These are phyloP conservation scores for Cenchrus fungigraminus DNA, from an alignment of 176 grass and related monocot species.

Conservation along the genomic window DNA sequence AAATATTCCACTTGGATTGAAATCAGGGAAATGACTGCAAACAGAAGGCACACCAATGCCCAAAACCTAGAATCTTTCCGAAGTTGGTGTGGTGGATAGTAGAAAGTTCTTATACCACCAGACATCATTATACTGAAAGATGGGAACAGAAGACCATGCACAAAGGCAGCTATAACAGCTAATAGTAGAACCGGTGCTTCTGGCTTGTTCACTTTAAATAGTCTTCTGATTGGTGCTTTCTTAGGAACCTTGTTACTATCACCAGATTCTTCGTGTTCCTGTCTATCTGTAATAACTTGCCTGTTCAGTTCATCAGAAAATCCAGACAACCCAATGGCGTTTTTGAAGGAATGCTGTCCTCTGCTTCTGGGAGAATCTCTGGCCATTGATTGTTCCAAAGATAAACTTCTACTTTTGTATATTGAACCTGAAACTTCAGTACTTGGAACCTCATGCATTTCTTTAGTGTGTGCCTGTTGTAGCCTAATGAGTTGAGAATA, in stretches of 20 bases:
- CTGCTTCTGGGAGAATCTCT: slow-evolving; percentile 48
- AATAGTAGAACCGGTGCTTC: slow-evolving; percentile 66
- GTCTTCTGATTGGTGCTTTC: slow-evolving; percentile 46
- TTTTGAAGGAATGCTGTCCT: slow-evolving; percentile 38
- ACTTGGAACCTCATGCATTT: slow-evolving; percentile 8
- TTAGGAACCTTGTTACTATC: slow-evolving; percentile 27
- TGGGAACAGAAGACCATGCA: slow-evolving; percentile 78
- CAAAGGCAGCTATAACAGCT: slow-evolving; percentile 59
- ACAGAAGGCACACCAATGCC: slow-evolving; percentile 58
- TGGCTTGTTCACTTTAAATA: slow-evolving; percentile 75
- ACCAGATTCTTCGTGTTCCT: slow-evolving; percentile 15
- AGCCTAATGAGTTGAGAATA: slow-evolving; percentile 69
- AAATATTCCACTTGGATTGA: slow-evolving; percentile 66
- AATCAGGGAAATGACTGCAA: slow-evolving; percentile 57
- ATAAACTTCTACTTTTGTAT: slow-evolving; percentile 38
- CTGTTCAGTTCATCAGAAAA: slow-evolving; percentile 26
- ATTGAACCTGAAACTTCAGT: slow-evolving; percentile 11
- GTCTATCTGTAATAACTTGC: slow-evolving; percentile 11
- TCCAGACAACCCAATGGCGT: slow-evolving; percentile 15
- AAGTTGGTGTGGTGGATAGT: slow-evolving; percentile 56
- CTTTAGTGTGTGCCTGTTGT: slow-evolving; percentile 54
- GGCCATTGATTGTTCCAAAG: slow-evolving; percentile 31
- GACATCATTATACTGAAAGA: slow-evolving; percentile 73
- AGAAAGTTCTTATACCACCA: slow-evolving; percentile 71
- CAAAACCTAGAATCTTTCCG: slow-evolving; percentile 74